Base-by-base conservation (phyloP, 2,329 filamentous ascomycete genomes). In the Sarocladium strictum region DNA sequence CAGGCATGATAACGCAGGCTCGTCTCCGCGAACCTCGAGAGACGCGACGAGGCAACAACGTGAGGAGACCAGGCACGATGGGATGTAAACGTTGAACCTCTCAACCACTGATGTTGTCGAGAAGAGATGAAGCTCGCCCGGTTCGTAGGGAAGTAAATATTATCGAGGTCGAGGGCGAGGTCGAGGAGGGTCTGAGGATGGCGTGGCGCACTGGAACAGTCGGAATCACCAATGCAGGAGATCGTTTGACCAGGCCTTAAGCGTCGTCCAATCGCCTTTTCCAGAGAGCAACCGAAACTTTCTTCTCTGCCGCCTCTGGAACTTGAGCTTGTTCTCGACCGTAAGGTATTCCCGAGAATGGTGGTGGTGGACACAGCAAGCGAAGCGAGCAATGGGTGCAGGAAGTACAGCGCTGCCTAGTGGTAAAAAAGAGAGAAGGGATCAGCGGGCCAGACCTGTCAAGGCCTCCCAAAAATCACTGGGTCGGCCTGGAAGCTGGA, bases 391-490 rank as follows among this genome's bases (percentile, higher is more conserved):
- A 47, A 11, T 21, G 21, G 11, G 9, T 23, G 24, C 21, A 27
- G 29, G 24, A 27, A 38, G 35, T 15, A 7, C 35, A 38, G 14
- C 14, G 38, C 43, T n/a, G 43, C 43, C 15, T 24, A 47, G 47
- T 15, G 47, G n/a, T 29, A 27, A 33, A 24, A n/a, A 53, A 29
- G 33, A 53, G 32, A 40, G 50, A 53, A 53, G 21, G 35, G 50
- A 53, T 53, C 50, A 53, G 50, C 50, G 21, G 45, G 49, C 49
- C 27, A 29, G 49, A 35, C 32, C 49, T 52, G 49, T 52, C 50
- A 53, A 21, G 10, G 43, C n/a, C n/a, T 51, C 26, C 29, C 43
- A 23, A 47, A 47, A 15, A 47, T 47, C 43, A 47, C 43, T 17
- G 17, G 7, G 4, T 29, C 27, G 23, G 29, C 5, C 47, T 12